These are phyloP conservation scores for Apiospora malaysiana DNA, from an alignment of 2,329 filamentous ascomycete genomes.

Conservation along the genomic window DNA sequence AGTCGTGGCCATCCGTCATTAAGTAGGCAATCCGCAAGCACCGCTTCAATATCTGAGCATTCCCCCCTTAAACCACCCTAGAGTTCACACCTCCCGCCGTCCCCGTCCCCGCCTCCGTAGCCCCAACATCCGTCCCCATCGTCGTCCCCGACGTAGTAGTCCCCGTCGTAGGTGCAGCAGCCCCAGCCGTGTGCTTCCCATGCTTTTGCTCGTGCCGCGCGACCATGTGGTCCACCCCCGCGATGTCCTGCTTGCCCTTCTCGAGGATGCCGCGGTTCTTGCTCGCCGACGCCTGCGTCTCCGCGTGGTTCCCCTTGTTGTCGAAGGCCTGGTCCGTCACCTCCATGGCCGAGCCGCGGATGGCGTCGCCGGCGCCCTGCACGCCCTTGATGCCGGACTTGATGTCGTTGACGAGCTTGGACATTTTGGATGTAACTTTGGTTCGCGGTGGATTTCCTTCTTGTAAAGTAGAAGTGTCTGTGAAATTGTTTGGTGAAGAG, in stretches of 20 bases:
- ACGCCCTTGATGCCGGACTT: slow-evolving; percentile 41
- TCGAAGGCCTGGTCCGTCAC: slow-evolving; percentile 39
- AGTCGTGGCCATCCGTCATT: no score
- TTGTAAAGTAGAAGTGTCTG: neutral
- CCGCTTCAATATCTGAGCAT: no score
- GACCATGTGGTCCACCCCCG: slow-evolving; percentile 33
- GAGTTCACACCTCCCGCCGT: neutral
- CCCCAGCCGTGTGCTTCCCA: slow-evolving; percentile 20
- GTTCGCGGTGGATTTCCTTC: neutral
- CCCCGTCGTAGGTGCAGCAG: neutral
- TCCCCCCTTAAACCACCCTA: no score
- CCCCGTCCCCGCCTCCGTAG: neutral
- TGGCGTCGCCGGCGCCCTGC: slow-evolving; percentile 38
- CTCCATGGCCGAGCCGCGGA: slow-evolving; percentile 38
- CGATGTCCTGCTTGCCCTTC: slow-evolving; percentile 36
- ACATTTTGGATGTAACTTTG: slow-evolving; percentile 31
- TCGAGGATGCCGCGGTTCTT: slow-evolving; percentile 34
- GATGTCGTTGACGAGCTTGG: slow-evolving; percentile 39
- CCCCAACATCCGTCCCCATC: neutral
- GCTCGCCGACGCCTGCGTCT: slow-evolving; percentile 28
- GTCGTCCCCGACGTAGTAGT: neutral
- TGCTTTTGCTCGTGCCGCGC: slow-evolving; percentile 31
- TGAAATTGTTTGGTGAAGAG: neutral
- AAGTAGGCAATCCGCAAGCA: neutral
- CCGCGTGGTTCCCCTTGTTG: slow-evolving; percentile 32